Percentiles rank a stretch among this genome's conserved stretches.
phyloP scores from a whole-genome alignment of 2,329 filamentous ascomycete species.

The Hypomyces perniciosus region DNA sequence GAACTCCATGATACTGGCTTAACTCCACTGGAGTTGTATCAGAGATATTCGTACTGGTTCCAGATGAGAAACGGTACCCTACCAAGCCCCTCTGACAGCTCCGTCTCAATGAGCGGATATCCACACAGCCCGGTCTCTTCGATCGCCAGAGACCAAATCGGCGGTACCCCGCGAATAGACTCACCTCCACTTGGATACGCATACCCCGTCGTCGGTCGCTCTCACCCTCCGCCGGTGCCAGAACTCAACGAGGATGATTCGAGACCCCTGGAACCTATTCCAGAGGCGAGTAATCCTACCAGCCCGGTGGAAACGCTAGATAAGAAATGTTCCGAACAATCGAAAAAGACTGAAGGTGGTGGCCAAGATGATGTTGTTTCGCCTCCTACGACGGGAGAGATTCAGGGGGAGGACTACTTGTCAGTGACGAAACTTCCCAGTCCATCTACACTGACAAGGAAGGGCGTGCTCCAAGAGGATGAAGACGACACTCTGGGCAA shows the following conservation, averaged over 20 bases:
- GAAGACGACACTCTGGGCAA: conserved; percentile 31
- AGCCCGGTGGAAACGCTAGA: no score
- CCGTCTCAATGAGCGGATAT: conserved; percentile 2
- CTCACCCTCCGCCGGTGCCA: conserved; percentile 4
- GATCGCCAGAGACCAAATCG: not conserved
- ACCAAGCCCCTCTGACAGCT: conserved; percentile 11
- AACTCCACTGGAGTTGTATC: conserved; percentile 34
- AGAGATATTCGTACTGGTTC: conserved; percentile 25
- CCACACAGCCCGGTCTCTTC: not conserved
- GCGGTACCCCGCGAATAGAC: conserved; percentile 3
- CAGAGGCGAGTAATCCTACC: not conserved
- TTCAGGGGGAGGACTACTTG: conserved; percentile 23
- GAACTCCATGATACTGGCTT: conserved; percentile 43
- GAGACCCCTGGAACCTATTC: not conserved
- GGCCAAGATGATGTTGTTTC: conserved; percentile 17
- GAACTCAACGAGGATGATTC: conserved; percentile 3
- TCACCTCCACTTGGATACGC: not conserved
- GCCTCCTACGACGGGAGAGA: conserved; percentile 25
- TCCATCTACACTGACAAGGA: conserved; percentile 22
- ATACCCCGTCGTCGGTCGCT: not conserved
- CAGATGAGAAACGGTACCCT: conserved; percentile 14
- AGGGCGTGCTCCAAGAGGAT: conserved; percentile 38
- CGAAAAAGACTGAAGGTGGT: not conserved
- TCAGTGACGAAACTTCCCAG: conserved; percentile 20
- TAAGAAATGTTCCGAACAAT: not conserved